Evolutionary conservation across 176 grass and related monocot genomes (phyloP).

Genomic region (Rhynchospora pubera): DNA sequence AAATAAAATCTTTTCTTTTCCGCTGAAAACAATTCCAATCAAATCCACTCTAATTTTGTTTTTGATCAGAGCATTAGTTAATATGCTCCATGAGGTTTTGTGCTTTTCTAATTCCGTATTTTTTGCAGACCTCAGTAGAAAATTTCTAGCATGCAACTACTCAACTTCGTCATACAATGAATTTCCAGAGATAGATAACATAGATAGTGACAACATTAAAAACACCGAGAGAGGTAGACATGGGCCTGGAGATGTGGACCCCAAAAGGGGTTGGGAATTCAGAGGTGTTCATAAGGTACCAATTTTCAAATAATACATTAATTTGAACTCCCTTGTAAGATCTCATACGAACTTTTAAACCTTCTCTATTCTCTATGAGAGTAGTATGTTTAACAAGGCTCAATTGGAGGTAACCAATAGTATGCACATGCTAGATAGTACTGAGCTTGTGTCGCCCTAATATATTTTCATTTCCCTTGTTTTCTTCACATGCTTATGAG

Average conservation of each 20-base stretch:
- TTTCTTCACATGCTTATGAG: background rate
- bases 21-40: no score
- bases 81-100: background rate
- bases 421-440: background rate
- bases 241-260: constrained; percentile 45
- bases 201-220: constrained; percentile 17
- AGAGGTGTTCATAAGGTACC: constrained; percentile 77
- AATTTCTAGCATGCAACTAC: constrained; percentile 37
- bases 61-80: background rate
- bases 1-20: no score
- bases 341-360: background rate
- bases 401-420: background rate
- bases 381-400: background rate
- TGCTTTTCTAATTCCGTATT: constrained; percentile 1
- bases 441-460: background rate
- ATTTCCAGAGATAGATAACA: constrained; percentile 33
- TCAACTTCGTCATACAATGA: constrained; percentile 55
- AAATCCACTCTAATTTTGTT: no score
- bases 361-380: background rate
- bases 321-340: background rate
- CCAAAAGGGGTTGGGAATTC: constrained; percentile 61
- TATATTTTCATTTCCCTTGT: background rate
- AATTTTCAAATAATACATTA: background rate
- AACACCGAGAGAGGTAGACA: constrained; percentile 11
- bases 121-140: constrained; percentile 39